Percentiles rank a stretch among this genome's conserved stretches.
phyloP scores from a whole-genome alignment of 2,329 filamentous ascomycete species.

The Incumbomyces delicatus region DNA sequence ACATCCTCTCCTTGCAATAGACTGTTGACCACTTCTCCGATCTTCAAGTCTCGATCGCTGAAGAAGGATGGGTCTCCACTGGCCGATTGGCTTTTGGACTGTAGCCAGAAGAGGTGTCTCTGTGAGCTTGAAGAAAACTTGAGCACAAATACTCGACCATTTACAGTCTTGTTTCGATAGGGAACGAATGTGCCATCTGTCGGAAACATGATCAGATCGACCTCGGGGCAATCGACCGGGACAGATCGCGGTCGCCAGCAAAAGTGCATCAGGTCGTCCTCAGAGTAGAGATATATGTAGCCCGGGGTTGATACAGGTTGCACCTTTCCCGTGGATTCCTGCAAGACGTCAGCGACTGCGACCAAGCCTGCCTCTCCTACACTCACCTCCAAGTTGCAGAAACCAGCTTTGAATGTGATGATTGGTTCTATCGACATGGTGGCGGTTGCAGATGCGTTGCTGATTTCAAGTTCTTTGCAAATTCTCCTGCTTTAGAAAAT shows the following conservation, averaged over 20 bases:
- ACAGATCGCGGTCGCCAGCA: constrained; percentile 83
- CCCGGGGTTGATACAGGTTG: constrained; percentile 63
- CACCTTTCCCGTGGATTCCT: constrained; percentile 55
- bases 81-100: constrained; percentile 73
- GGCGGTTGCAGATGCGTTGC: constrained; percentile 12
- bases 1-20: constrained; percentile 84
- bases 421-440: constrained; percentile 74
- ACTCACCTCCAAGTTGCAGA: constrained; percentile 72
- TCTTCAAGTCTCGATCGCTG: constrained; percentile 74
- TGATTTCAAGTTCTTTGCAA: too few relatives aligned
- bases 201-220: constrained; percentile 91
- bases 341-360: constrained; percentile 20
- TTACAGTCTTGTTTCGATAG: constrained; percentile 61
- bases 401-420: constrained; percentile 93
- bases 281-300: constrained; percentile 83
- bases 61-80: constrained; percentile 65
- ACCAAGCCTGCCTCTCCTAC: background rate
- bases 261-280: constrained; percentile 94
- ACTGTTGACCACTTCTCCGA: constrained; percentile 76
- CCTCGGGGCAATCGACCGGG: constrained; percentile 60
- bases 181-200: constrained; percentile 78
- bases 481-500: too few relatives aligned
- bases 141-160: constrained; percentile 84
- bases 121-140: constrained; percentile 91
- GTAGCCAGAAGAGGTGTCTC: constrained; percentile 90